Evolutionary conservation across 176 grass and related monocot genomes (phyloP).

Genomic region (Melocanna baccifera): DNA sequence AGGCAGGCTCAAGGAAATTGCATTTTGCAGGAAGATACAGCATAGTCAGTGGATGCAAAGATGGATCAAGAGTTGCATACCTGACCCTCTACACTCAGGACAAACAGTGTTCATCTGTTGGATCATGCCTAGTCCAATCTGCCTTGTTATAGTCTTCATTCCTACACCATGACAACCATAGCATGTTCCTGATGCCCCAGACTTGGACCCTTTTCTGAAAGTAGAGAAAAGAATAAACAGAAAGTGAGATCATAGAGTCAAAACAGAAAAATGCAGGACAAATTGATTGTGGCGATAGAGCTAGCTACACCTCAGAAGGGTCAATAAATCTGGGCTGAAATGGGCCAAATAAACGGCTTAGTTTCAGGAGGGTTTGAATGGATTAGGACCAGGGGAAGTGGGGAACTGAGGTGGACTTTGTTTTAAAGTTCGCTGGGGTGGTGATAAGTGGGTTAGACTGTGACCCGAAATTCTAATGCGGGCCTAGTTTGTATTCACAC

Average conservation of each 20-base stretch:
- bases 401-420: neutral
- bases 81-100: slow-evolving; percentile 62
- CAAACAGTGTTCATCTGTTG: slow-evolving; percentile 72
- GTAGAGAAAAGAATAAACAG: neutral
- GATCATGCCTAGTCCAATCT: slow-evolving; percentile 71
- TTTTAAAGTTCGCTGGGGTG: neutral
- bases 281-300: neutral
- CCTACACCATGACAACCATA: slow-evolving; percentile 61
- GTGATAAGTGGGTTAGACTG: neutral
- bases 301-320: neutral
- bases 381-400: neutral
- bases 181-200: slow-evolving; percentile 59
- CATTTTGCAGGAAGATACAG: slow-evolving; percentile 3
- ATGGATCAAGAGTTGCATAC: slow-evolving; percentile 23
- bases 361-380: neutral
- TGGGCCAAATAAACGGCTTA: neutral
- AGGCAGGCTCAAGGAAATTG: slow-evolving; percentile 1
- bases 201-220: slow-evolving; percentile 70
- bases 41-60: neutral
- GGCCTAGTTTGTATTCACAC: neutral
- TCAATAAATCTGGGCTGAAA: neutral
- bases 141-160: slow-evolving; percentile 59
- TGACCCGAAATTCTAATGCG: neutral
- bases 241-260: slow-evolving; percentile 3
- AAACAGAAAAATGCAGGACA: neutral